These are phyloP conservation scores for Podaxis mareebaensis DNA, from an alignment of 768 basidiomycete genomes.

Conservation along the genomic window DNA sequence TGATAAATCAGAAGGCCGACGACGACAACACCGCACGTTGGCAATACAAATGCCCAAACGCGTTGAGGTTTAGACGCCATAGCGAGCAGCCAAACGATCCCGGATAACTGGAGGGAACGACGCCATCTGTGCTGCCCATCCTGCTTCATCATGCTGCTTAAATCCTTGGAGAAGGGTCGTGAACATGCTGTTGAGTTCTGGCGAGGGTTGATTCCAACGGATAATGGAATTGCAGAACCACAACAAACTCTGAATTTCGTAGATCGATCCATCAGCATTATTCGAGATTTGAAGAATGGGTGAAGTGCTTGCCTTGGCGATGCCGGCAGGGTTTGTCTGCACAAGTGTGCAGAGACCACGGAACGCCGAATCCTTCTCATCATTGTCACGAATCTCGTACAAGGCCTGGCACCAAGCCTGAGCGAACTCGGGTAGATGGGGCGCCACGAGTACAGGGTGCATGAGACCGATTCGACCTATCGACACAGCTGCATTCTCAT, in stretches of 20 bases:
- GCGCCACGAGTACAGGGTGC: slow-evolving; percentile 86
- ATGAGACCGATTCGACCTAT: slow-evolving; percentile 95
- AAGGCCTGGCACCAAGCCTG: slow-evolving; percentile 97
- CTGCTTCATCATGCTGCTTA: slow-evolving; percentile 82
- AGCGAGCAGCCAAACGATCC: slow-evolving; percentile 82
- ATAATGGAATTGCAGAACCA: slow-evolving; percentile 99
- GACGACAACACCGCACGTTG: background rate
- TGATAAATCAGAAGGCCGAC: slow-evolving; percentile 7
- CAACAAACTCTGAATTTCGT: slow-evolving; percentile 67
- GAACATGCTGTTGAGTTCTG: slow-evolving; percentile 94
- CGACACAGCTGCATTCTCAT: slow-evolving; percentile 98
- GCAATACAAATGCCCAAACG: background rate
- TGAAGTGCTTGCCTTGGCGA: slow-evolving; percentile 72
- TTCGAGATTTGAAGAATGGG: background rate
- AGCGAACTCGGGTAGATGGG: slow-evolving; percentile 86
- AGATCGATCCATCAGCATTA: slow-evolving; percentile 2
- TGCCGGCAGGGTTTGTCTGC: slow-evolving; percentile 90
- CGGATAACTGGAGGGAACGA: slow-evolving; percentile 88
- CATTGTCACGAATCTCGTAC: slow-evolving; percentile 98
- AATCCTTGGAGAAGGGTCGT: slow-evolving; percentile 85
- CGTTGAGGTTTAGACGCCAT: slow-evolving; percentile 63
- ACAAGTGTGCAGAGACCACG: slow-evolving; percentile 95
- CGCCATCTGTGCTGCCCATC: slow-evolving; percentile 83
- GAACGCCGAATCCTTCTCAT: slow-evolving; percentile 99
- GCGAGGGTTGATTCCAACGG: slow-evolving; percentile 90